Evolutionary conservation across 139 green algal genomes (phyloP), one percentile per base, ranked within the genome.

Genomic region (Diplosphaera chodatii): DNA sequence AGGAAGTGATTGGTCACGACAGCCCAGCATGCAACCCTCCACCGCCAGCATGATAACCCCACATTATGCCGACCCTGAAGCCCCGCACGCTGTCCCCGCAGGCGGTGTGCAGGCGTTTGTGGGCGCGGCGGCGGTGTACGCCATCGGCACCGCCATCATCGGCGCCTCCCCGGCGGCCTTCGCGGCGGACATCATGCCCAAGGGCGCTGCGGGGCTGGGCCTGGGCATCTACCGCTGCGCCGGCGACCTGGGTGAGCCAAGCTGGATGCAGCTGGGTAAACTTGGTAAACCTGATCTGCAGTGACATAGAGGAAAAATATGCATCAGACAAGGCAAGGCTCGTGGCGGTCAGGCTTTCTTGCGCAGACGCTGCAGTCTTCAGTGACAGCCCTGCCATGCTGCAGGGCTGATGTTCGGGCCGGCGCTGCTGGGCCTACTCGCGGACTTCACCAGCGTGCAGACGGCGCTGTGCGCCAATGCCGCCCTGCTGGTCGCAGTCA

Each of bases 141-240:
- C 76, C 13, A 20, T 68, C 0, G 31, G 31, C 59, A 81, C 74
- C 32, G 63, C 70, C 29, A 77, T 72, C 66, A 71, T 81, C 4
- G 76, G 76, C 4, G 70, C 76, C 27, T 77, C 66, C 25, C 76
- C 76, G 16, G 67, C 59, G 16, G 76, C 76, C 8, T 81, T 75
- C 56, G 76, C 76, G 15, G 63, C 71, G 23, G 76, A 81, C 56
- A 62, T 81, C 2, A 75, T 77, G 66, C 76, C 76, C 31, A 23
- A 48, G 8, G 33, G 27, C 33, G 23, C 72, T 4, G 32, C 37
- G 0, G 76, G 76, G 31, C 68, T 81, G 55, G 76, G 71, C 3
- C 67, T 81, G 67, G 76, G 76, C 25, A 74, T 81, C 56, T 81
- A 77, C 67, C 70, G 76, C 34, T 81, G 70, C 62, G 70, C 71